Conservation (phyloP, 1,139 yeast species). For the Groenewaldozyma auringiensis region DNA sequence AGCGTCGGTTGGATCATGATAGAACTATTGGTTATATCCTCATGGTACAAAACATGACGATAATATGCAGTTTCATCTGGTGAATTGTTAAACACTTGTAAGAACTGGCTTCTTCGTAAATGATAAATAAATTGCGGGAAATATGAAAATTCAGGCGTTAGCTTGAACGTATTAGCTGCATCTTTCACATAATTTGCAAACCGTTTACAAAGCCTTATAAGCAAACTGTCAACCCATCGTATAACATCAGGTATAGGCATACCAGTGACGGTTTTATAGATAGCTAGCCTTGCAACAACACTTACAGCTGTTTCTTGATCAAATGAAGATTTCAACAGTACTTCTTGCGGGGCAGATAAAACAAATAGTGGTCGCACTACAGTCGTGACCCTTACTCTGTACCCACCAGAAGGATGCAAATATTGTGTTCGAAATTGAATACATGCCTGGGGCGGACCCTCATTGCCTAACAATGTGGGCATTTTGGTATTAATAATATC, state of each 20-base stretch:
- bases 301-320: conserved; percentile 71
- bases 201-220: conserved; percentile 66
- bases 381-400: conserved; percentile 54
- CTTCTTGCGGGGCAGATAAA: conserved; percentile 19
- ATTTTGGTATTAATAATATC: conserved; percentile 47
- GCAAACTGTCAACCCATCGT: conserved; percentile 68
- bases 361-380: conserved; percentile 13
- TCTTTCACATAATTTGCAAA: conserved; percentile 73
- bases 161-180: conserved; percentile 57
- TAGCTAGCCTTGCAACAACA: conserved; percentile 47
- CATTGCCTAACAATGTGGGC: conserved; percentile 37
- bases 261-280: conserved; percentile 40
- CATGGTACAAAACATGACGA: conserved; percentile 58
- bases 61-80: conserved; percentile 73
- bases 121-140: conserved; percentile 71
- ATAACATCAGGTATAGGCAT: conserved; percentile 51
- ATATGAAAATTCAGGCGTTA: conserved; percentile 61
- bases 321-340: conserved; percentile 34
- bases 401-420: conserved; percentile 46
- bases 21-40: conserved; percentile 57
- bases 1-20: conserved; percentile 74
- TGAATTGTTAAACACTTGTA: conserved; percentile 65
- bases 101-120: conserved; percentile 59
- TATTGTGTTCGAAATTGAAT: conserved; percentile 67
- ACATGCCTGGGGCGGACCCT: conserved; percentile 30